Conservation (phyloP, 352 stramenopile species). For the Pythium biforme region DNA sequence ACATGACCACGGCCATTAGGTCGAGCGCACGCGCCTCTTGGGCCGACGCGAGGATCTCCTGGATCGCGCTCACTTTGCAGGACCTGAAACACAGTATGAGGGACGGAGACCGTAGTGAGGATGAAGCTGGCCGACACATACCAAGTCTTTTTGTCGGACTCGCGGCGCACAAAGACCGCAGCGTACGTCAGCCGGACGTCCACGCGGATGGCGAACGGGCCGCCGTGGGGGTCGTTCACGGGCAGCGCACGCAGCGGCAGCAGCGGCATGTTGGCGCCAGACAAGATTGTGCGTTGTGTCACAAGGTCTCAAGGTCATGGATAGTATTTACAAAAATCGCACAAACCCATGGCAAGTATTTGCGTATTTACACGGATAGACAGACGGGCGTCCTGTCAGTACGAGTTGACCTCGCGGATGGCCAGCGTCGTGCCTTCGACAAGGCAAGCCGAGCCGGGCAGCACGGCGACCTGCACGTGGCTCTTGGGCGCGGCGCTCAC, state of each 20-base stretch:
- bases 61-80: constrained; percentile 7
- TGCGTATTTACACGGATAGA: too few relatives aligned
- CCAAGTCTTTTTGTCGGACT: constrained; percentile 17
- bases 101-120: too few relatives aligned
- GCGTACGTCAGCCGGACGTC: not conserved
- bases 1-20: constrained; percentile 10
- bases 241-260: constrained; percentile 16
- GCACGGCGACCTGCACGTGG: constrained; percentile 9
- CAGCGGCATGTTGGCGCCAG: constrained; percentile 19
- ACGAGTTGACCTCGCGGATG: constrained; percentile 8
- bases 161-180: constrained; percentile 13
- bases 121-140: not conserved
- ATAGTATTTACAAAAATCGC: too few relatives aligned
- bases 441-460: constrained; percentile 8
- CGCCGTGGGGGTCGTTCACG: constrained; percentile 14
- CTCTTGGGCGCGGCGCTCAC: not conserved
- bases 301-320: too few relatives aligned
- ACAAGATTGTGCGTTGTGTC: too few relatives aligned
- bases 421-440: constrained; percentile 12
- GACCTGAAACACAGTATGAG: not conserved
- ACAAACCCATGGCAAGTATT: too few relatives aligned
- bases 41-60: constrained; percentile 18
- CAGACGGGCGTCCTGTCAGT: too few relatives aligned
- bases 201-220: constrained; percentile 12
- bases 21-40: constrained; percentile 16